Conservation (phyloP, 164 flowering plant genomes). For the Cinnamomum micranthum region DNA sequence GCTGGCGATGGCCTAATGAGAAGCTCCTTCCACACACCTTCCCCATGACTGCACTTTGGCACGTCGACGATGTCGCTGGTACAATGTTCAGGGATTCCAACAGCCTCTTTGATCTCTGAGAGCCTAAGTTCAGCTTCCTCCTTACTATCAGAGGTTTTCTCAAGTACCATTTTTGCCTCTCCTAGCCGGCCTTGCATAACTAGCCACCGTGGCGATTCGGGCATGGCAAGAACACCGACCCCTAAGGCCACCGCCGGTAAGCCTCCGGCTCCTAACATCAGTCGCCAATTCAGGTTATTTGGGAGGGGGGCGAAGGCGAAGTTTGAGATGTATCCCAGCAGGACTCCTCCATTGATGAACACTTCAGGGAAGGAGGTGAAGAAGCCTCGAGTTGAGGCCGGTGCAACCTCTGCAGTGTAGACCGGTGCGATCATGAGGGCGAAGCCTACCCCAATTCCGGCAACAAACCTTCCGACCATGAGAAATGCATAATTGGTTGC, state of each 20-base stretch:
- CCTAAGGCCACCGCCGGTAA: slow-evolving; percentile 3
- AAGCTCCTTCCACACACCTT: slow-evolving; percentile 34
- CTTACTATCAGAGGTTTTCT: slow-evolving; percentile 21
- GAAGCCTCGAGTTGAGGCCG: slow-evolving; percentile 12
- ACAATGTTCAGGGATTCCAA: slow-evolving; percentile 24
- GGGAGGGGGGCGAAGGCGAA: slow-evolving; percentile 10
- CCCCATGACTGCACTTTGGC: slow-evolving; percentile 17
- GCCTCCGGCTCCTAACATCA: slow-evolving; percentile 11
- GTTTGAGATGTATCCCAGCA: slow-evolving; percentile 11
- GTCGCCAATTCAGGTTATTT: slow-evolving; percentile 7
- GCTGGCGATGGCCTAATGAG: slow-evolving; percentile 24
- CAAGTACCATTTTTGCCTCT: slow-evolving; percentile 28
- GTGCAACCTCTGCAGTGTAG: slow-evolving; percentile 17
- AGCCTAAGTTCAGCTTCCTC: slow-evolving; percentile 24
- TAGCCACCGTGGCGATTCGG: slow-evolving; percentile 42
- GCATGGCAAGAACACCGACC: slow-evolving; percentile 24
- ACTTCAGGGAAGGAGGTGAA: slow-evolving; percentile 21
- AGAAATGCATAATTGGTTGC: slow-evolving; percentile 14
- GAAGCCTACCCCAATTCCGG: slow-evolving; percentile 16
- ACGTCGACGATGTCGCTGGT: slow-evolving; percentile 18
- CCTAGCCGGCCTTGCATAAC: slow-evolving; percentile 35
- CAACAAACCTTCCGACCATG: slow-evolving; percentile 16
- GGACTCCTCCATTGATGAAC: slow-evolving; percentile 13
- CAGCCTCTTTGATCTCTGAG: slow-evolving; percentile 24
- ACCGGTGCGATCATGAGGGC: slow-evolving; percentile 17